These are phyloP conservation scores for Silene uniflora DNA, from an alignment of 148 eudicot genomes.

Conservation along the genomic window DNA sequence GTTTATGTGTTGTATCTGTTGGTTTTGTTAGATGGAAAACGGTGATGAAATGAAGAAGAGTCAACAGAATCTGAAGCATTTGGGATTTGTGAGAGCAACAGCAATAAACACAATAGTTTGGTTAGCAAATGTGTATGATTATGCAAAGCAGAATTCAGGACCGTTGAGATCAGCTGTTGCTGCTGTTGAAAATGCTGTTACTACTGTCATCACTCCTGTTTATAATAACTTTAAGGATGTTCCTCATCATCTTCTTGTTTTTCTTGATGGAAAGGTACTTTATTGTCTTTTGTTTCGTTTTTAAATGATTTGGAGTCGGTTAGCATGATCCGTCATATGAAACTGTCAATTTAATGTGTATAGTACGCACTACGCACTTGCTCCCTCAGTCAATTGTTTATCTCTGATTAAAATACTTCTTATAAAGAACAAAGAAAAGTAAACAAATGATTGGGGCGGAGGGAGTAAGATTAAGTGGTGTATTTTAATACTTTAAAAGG, in stretches of 20 bases:
- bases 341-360: not conserved
- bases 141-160: slow-evolving; percentile 43
- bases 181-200: slow-evolving; percentile 38
- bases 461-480: no score
- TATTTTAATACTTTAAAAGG: no score
- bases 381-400: no score
- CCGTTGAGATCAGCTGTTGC: slow-evolving; percentile 38
- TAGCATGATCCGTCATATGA: no score
- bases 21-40: slow-evolving; percentile 24
- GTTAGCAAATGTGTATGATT: slow-evolving; percentile 36
- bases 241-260: slow-evolving; percentile 41
- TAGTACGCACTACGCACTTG: no score
- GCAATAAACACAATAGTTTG: slow-evolving; percentile 33
- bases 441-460: no score
- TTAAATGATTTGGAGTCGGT: not conserved
- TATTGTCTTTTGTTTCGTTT: not conserved
- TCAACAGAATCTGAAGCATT: slow-evolving; percentile 35
- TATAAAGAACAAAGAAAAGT: no score
- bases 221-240: slow-evolving; percentile 31
- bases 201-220: slow-evolving; percentile 36
- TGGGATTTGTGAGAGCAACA: slow-evolving; percentile 40
- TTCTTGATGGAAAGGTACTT: slow-evolving; percentile 52
- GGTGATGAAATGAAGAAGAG: slow-evolving; percentile 23
- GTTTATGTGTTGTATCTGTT: no score
- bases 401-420: no score